phyloP scores from a whole-genome alignment of 208 protist species.

The Wallacemonas collosoma region DNA sequence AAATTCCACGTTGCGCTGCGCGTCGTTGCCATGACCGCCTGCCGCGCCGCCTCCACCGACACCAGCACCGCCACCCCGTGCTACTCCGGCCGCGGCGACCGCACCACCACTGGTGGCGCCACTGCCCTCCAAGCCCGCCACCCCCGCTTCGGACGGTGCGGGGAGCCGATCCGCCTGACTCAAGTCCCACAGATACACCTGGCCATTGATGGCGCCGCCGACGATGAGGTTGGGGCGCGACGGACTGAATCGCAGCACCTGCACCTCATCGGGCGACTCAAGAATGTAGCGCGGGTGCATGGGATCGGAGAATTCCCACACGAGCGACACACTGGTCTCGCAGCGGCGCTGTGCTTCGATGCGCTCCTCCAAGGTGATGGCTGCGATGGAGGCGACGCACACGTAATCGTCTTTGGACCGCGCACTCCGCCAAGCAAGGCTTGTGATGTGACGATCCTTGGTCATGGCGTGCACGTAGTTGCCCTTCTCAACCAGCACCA shows the following conservation, averaged over 20 bases:
- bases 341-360: constrained; percentile 74
- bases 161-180: constrained; percentile 42
- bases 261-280: constrained; percentile 87
- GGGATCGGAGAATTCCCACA: constrained; percentile 91
- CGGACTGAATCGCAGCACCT: constrained; percentile 88
- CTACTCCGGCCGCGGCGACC: neutral
- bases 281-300: constrained; percentile 91
- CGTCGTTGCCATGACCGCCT: constrained; percentile 15
- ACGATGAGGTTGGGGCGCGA: constrained; percentile 75
- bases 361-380: constrained; percentile 64
- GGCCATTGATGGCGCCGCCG: constrained; percentile 88
- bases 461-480: constrained; percentile 84
- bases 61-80: neutral
- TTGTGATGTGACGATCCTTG: constrained; percentile 77
- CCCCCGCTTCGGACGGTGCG: constrained; percentile 15
- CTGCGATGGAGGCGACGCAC: constrained; percentile 77
- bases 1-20: constrained; percentile 22
- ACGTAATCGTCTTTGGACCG: constrained; percentile 67
- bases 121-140: constrained; percentile 1
- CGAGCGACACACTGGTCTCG: constrained; percentile 72
- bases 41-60: neutral
- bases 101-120: neutral
- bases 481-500: constrained; percentile 81
- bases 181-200: constrained; percentile 92
- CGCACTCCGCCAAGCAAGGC: constrained; percentile 81